Evolutionary conservation across 768 basidiomycete genomes (phyloP).

Genomic region (Amyloporia xantha): DNA sequence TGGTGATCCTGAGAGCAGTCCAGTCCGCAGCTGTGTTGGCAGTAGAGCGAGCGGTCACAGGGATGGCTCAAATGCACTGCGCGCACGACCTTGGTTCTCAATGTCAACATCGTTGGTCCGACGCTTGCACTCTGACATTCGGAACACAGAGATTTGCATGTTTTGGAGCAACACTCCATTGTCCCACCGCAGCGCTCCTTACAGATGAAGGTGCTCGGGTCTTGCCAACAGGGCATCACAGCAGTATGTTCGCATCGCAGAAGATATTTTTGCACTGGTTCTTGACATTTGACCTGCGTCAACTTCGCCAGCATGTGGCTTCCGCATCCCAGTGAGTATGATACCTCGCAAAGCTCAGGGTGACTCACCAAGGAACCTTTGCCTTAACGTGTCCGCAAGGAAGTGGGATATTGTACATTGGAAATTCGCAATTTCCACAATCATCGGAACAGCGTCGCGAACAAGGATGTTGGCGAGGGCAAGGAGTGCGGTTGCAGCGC

Average conservation of each 20-base stretch:
- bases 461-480: slow-evolving; percentile 55
- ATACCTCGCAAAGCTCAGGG: background rate
- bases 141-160: slow-evolving; percentile 24
- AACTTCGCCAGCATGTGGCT: slow-evolving; percentile 23
- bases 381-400: slow-evolving; percentile 50
- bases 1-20: slow-evolving; percentile 23
- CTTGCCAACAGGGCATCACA: slow-evolving; percentile 11
- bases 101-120: background rate
- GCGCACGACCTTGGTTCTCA: slow-evolving; percentile 4
- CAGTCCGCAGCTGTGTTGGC: slow-evolving; percentile 26
- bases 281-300: slow-evolving; percentile 18
- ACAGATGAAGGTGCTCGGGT: slow-evolving; percentile 24
- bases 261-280: slow-evolving; percentile 20
- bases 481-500: slow-evolving; percentile 43
- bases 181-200: slow-evolving; percentile 17
- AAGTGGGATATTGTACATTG: slow-evolving; percentile 37
- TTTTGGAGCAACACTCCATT: slow-evolving; percentile 23
- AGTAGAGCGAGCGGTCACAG: slow-evolving; percentile 26
- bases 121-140: slow-evolving; percentile 22
- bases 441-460: slow-evolving; percentile 38
- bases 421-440: slow-evolving; percentile 50
- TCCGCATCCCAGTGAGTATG: background rate
- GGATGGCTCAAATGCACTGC: slow-evolving; percentile 21
- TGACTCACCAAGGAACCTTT: slow-evolving; percentile 24
- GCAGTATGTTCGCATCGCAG: slow-evolving; percentile 26